These are phyloP conservation scores for Cryptosporidium felis DNA, from an alignment of 169 alveolate species.

Conservation along the genomic window DNA sequence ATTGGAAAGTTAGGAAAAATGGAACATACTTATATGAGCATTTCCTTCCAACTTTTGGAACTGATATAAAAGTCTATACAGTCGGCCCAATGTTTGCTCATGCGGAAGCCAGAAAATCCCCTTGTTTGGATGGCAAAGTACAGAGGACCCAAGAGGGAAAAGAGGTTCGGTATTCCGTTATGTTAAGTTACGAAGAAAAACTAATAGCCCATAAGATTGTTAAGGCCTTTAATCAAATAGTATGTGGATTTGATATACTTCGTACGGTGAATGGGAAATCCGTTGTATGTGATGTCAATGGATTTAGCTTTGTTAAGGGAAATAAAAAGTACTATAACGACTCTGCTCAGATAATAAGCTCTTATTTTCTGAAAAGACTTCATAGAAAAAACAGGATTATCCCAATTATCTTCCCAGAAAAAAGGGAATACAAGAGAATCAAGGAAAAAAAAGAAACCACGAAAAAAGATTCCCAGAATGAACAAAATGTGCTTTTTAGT, in stretches of 20 bases:
- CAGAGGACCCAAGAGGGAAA: slow-evolving; percentile 91
- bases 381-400: slow-evolving; percentile 70
- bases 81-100: slow-evolving; percentile 97
- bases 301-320: slow-evolving; percentile 96
- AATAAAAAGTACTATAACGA: slow-evolving; percentile 92
- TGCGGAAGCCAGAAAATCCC: slow-evolving; percentile 98
- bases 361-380: slow-evolving; percentile 5
- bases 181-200: slow-evolving; percentile 92
- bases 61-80: slow-evolving; percentile 96
- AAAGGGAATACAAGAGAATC: slow-evolving; percentile 20
- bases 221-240: slow-evolving; percentile 90
- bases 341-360: slow-evolving; percentile 80
- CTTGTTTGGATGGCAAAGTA: slow-evolving; percentile 91
- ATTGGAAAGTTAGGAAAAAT: slow-evolving; percentile 85
- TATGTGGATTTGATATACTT: slow-evolving; percentile 93
- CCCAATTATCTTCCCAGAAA: slow-evolving; percentile 1
- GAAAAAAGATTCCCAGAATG: too few species aligned
- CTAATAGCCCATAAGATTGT: slow-evolving; percentile 92
- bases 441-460: too few species aligned
- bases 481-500: too few species aligned
- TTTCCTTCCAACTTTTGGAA: slow-evolving; percentile 95
- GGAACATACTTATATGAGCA: slow-evolving; percentile 92
- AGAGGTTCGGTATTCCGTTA: slow-evolving; percentile 95
- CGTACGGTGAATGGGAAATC: slow-evolving; percentile 90
- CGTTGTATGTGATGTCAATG: slow-evolving; percentile 97